Conservation (phyloP, 2,329 filamentous ascomycete genomes). For the Eurotiales sp. region DNA sequence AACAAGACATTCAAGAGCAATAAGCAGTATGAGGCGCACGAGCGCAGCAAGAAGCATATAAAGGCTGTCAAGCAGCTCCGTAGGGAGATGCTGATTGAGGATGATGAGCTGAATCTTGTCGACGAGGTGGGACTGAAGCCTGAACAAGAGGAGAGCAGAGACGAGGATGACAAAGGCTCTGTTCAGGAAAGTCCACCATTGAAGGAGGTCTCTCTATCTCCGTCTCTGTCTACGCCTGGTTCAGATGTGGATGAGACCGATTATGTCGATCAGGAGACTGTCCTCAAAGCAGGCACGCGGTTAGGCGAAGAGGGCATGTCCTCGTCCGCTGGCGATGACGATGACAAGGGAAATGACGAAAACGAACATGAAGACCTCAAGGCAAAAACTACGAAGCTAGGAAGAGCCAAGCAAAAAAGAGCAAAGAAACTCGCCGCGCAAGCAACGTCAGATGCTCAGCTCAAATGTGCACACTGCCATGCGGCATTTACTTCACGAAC, state of each 20-base stretch:
- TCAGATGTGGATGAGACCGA: constrained; percentile 9
- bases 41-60: constrained; percentile 93
- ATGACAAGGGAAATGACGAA: too few species aligned
- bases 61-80: constrained; percentile 79
- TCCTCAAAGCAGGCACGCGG: constrained; percentile 36
- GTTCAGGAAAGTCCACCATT: too few species aligned
- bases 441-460: constrained; percentile 32
- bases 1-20: constrained; percentile 77
- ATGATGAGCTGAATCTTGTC: constrained; percentile 45
- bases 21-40: constrained; percentile 85
- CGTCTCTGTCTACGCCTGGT: background rate
- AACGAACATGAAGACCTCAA: too few species aligned
- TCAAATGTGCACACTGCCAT: constrained; percentile 74
- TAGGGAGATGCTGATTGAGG: constrained; percentile 78
- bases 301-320: background rate
- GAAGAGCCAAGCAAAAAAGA: constrained; percentile 53
- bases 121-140: constrained; percentile 12
- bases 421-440: constrained; percentile 47
- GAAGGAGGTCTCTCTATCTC: background rate
- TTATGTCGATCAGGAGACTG: constrained; percentile 35
- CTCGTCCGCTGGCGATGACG: constrained; percentile 16
- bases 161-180: background rate
- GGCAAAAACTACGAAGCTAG: constrained; percentile 32
- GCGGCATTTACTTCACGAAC: constrained; percentile 72
- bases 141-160: background rate